These are phyloP conservation scores for Croton laevigatus DNA, from an alignment of 441 rosid species.

Conservation along the genomic window DNA sequence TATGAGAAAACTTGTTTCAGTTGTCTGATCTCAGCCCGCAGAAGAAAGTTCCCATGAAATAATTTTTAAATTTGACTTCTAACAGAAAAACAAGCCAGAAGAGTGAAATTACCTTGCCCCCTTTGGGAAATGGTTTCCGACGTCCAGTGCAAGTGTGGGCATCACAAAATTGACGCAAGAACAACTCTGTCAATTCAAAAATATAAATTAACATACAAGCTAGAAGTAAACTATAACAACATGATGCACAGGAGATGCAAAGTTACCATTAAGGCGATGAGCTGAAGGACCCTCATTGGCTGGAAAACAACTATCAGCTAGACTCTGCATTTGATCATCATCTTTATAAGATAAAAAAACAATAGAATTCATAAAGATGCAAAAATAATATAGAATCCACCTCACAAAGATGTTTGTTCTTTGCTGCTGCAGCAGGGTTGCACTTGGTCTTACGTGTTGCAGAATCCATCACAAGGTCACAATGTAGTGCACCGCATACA, in stretches of 20 bases:
- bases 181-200: conserved; percentile 50
- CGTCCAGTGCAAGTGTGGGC: conserved; percentile 76
- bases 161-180: conserved; percentile 90
- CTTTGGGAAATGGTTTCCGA: conserved; percentile 63
- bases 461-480: conserved; percentile 68
- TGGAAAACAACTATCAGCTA: conserved; percentile 88
- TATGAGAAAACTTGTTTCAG: not conserved
- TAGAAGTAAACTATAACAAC: not conserved
- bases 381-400: conserved; percentile 30
- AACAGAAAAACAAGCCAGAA: not conserved
- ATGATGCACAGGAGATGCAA: not conserved
- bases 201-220: conserved; percentile 7
- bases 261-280: conserved; percentile 82
- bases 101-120: conserved; percentile 63
- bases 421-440: conserved; percentile 82
- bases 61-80: not conserved
- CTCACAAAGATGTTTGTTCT: conserved; percentile 92
- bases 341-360: conserved; percentile 6
- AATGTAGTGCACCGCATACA: conserved; percentile 89
- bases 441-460: conserved; percentile 63
- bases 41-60: not conserved
- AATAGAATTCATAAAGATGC: not conserved
- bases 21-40: not conserved
- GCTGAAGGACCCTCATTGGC: conserved; percentile 74
- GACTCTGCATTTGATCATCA: conserved; percentile 49